Evolutionary conservation across 2,329 filamentous ascomycete species (phyloP).

Genomic region (Colletotrichum tabaci): DNA sequence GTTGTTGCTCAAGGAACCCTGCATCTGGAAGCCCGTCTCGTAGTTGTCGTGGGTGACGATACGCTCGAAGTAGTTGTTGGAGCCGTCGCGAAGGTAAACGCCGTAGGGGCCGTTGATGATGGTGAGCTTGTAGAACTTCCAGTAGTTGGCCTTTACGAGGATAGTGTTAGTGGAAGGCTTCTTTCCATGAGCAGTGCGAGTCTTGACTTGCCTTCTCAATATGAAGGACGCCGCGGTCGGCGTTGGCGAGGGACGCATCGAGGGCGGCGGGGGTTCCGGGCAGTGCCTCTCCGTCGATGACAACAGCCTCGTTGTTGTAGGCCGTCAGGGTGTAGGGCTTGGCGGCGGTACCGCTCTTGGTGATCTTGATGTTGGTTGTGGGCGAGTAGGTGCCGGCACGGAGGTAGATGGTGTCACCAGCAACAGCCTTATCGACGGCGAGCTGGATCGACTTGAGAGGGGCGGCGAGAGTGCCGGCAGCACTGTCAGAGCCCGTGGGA

Average conservation of each 20-base stretch:
- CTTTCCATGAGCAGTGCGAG: too few species aligned
- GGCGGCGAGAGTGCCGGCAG: constrained; percentile 54
- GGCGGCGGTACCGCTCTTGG: constrained; percentile 57
- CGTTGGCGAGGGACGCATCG: constrained; percentile 55
- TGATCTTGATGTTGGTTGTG: constrained; percentile 63
- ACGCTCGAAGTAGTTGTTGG: constrained; percentile 55
- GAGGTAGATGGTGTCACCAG: constrained; percentile 58
- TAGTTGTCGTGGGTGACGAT: constrained; percentile 57
- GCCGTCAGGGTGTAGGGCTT: constrained; percentile 59
- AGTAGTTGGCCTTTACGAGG: constrained; percentile 46
- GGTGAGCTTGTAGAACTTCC: constrained; percentile 57
- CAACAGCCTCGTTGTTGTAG: constrained; percentile 59
- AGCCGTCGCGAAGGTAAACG: constrained; percentile 53
- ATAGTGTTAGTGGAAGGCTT: background rate
- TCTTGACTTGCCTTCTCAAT: constrained; percentile 53
- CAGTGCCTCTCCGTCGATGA: constrained; percentile 61
- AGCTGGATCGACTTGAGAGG: constrained; percentile 63
- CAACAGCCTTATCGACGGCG: constrained; percentile 60
- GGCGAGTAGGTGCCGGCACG: constrained; percentile 57
- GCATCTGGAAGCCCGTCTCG: constrained; percentile 56
- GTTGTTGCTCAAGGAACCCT: constrained; percentile 53
- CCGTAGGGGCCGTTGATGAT: constrained; percentile 57
- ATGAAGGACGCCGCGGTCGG: constrained; percentile 63
- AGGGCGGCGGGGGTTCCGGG: constrained; percentile 59
- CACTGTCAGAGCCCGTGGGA: constrained; percentile 57